Conservation (phyloP, 2,329 filamentous ascomycete species). For the Teratosphaeria viscida region DNA sequence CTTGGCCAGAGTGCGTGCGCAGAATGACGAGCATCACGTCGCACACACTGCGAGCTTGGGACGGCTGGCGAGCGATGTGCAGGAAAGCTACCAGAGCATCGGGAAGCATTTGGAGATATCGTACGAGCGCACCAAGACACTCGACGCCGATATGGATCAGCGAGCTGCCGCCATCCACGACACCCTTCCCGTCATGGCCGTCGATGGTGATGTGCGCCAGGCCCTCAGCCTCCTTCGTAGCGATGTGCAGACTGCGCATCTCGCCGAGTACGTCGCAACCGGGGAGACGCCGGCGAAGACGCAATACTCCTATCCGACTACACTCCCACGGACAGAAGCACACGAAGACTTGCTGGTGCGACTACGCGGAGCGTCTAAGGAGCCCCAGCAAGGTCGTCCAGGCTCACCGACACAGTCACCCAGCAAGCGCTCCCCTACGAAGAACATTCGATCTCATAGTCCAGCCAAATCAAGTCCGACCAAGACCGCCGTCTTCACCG, state of each 20-base stretch:
- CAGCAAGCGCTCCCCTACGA: constrained; percentile 22
- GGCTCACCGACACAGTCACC: constrained; percentile 19
- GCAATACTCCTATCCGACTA: constrained; percentile 69
- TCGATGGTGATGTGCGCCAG: constrained; percentile 48
- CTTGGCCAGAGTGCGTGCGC: constrained; percentile 66
- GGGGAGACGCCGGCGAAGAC: constrained; percentile 76
- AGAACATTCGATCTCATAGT: constrained; percentile 19
- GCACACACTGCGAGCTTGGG: constrained; percentile 58
- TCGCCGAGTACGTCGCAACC: constrained; percentile 75
- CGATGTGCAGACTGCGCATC: constrained; percentile 51
- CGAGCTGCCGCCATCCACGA: constrained; percentile 50
- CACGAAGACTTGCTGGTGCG: constrained; percentile 48
- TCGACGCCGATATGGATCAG: constrained; percentile 57
- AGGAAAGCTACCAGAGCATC: constrained; percentile 62
- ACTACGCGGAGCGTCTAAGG: constrained; percentile 30
- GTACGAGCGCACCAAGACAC: constrained; percentile 54
- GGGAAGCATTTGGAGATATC: constrained; percentile 59
- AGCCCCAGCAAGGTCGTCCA: constrained; percentile 1
- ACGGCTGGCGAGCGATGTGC: constrained; percentile 55
- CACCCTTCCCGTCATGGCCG: constrained; percentile 49
- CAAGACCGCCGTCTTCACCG: constrained; percentile 25
- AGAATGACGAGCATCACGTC: constrained; percentile 69
- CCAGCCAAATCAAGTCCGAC: constrained; percentile 22
- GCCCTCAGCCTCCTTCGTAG: constrained; percentile 63
- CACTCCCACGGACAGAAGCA: constrained; percentile 63